Evolutionary conservation across 176 grass and related monocot genomes (phyloP), one percentile per base, ranked within the genome.

Genomic region (Thalia dealbata): DNA sequence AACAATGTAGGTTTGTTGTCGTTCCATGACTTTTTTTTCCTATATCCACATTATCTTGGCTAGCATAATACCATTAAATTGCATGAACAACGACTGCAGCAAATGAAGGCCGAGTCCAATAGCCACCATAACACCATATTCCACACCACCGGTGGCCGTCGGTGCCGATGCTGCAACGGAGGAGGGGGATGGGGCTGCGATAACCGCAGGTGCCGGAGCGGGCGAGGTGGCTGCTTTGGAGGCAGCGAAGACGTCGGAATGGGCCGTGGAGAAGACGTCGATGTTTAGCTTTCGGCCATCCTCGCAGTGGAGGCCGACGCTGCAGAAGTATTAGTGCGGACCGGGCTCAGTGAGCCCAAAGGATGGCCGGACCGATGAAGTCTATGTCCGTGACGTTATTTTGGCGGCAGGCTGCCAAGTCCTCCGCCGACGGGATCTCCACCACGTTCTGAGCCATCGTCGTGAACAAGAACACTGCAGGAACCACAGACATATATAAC

Each of bases 261-360:
- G n/a, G 26, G 60, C 22, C 0, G 60, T 4, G 23, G 60, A n/a
- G 23, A 8, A 3, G 68, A 91, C 92, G 54, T 89, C 75, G 78
- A 96, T 79, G 69, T 67, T 81, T 7, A 96, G 63, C 89, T 91
- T 89, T 70, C 89, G 84, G 0, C 92, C 92, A 0, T 54, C 80
- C 85, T 96, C 92, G 50, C 92, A 96, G 89, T 91, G 88, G 69
- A 87, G 51, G 41, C 92, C 92, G 24, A 96, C 84, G 23, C 86
- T 82, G 86, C 85, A 88, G 67, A 89, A 96, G 72, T 83, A 96
- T 69, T 83, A 91, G 58, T 75, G 86, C 50, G 76, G 51, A 0
- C 92, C 86, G 0, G 82, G 65, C 43, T 89, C 22, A 0, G 69
- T 83, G 76, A 96, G 83, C 84, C 85, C 83, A 46, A 46, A 58